Conservation (phyloP, 2,329 filamentous ascomycete genomes). For the Graphiopsis chlorocephala region DNA sequence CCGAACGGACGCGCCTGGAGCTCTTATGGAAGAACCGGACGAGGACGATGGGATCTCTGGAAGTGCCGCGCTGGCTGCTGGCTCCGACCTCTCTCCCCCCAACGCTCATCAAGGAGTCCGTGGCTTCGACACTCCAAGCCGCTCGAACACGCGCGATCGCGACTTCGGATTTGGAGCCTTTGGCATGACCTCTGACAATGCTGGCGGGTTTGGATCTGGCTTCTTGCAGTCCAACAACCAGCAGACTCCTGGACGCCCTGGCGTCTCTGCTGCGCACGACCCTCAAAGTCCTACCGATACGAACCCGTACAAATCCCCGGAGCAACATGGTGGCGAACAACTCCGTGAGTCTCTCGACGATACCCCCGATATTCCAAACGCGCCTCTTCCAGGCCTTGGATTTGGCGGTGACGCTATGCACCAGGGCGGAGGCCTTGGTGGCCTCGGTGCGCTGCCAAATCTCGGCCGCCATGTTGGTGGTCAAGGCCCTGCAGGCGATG, state of each 20-base stretch:
- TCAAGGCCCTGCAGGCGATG: constrained; percentile 68
- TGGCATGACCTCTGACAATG: constrained; percentile 56
- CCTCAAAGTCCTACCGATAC: constrained; percentile 90
- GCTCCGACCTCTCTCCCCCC: constrained; percentile 63
- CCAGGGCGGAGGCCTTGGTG: constrained; percentile 32
- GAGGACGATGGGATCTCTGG: constrained; percentile 55
- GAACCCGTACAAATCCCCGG: constrained; percentile 92
- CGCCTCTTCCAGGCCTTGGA: constrained; percentile 52
- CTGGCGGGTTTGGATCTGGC: constrained; percentile 28
- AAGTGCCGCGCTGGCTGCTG: constrained; percentile 71
- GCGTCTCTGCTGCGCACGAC: constrained; percentile 54
- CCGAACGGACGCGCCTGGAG: constrained; percentile 23
- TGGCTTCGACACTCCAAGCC: constrained; percentile 44
- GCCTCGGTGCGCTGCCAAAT: constrained; percentile 30
- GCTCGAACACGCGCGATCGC: constrained; percentile 50
- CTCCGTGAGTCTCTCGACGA: constrained; percentile 42
- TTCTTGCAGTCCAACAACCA: constrained; percentile 40
- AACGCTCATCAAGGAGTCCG: constrained; percentile 44
- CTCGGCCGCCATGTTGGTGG: constrained; percentile 39
- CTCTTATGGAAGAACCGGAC: constrained; percentile 72
- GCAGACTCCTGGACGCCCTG: constrained; percentile 47
- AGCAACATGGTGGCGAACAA: constrained; percentile 64
- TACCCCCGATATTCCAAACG: constrained; percentile 28
- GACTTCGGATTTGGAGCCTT: constrained; percentile 60
- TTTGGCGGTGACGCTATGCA: constrained; percentile 20